Percentiles rank a stretch among this genome's conserved stretches.
Conservation (phyloP, 352 stramenopile genomes). For the Albugo candida region DNA sequence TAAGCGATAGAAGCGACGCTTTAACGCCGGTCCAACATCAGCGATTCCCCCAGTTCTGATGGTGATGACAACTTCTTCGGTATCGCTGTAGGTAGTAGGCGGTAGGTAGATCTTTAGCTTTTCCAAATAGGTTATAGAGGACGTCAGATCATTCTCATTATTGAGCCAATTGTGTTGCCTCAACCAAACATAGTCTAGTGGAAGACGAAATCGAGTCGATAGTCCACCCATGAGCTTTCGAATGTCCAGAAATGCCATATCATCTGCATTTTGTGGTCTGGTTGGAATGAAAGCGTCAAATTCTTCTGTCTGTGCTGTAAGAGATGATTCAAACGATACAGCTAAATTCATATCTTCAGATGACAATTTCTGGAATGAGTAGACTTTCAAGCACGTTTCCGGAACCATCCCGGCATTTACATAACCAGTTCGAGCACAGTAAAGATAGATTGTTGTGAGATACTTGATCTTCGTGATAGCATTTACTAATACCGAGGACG, state of each 20-base stretch:
- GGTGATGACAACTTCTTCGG: constrained; percentile 2
- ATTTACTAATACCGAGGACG: not conserved
- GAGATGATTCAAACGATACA: too few species aligned
- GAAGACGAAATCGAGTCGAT: constrained; percentile 1
- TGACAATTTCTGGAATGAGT: not conserved
- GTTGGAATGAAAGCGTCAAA: constrained; percentile 3
- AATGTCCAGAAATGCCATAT: constrained; percentile 2
- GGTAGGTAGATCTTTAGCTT: constrained; percentile 2
- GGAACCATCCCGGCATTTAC: not conserved
- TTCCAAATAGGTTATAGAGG: constrained; percentile 1
- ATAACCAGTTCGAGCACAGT: not conserved
- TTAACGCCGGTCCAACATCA: not conserved
- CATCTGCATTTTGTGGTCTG: not conserved
- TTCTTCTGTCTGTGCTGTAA: not conserved
- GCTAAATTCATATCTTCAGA: too few species aligned
- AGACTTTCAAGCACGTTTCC: not conserved
- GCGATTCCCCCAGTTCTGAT: not conserved
- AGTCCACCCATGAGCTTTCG: not conserved
- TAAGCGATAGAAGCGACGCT: not conserved
- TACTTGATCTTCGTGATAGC: not conserved
- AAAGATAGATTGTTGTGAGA: not conserved
- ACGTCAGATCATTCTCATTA: not conserved
- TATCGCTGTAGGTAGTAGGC: not conserved
- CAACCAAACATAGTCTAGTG: constrained; percentile 2
- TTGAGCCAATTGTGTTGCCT: constrained; percentile 1